These are phyloP conservation scores for Digitaria exilis DNA, from an alignment of 202 grass and related monocot genomes.

Conservation along the genomic window DNA sequence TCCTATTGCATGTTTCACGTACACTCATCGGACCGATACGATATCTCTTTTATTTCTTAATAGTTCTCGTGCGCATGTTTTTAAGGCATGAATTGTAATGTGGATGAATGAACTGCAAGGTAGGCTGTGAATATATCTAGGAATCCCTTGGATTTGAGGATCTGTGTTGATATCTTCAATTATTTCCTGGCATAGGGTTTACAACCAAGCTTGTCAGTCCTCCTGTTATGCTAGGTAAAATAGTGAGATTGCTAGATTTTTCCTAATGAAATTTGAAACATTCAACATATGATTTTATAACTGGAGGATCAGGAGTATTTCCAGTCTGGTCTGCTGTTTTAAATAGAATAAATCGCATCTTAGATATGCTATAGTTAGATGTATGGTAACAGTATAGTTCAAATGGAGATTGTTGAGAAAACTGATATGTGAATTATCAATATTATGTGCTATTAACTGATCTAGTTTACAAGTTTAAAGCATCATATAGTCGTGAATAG, in stretches of 20 bases:
- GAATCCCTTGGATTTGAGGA: not conserved
- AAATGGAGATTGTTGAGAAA: slow-evolving; percentile 8
- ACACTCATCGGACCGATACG: not conserved
- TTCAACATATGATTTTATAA: not conserved
- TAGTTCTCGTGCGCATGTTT: slow-evolving; percentile 25
- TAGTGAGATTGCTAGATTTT: slow-evolving; percentile 4
- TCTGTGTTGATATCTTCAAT: not conserved
- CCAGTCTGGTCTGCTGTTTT: slow-evolving; percentile 7
- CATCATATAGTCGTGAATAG: not conserved
- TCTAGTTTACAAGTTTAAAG: not conserved
- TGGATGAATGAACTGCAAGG: slow-evolving; percentile 13
- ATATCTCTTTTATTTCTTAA: not conserved
- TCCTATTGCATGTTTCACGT: not conserved
- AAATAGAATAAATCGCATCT: slow-evolving; percentile 5
- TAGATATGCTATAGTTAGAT: not conserved
- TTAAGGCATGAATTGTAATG: not conserved
- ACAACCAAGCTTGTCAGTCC: not conserved
- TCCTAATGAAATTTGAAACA: not conserved
- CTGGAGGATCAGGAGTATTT: not conserved
- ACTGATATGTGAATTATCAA: not conserved
- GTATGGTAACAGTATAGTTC: not conserved
- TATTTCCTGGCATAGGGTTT: not conserved
- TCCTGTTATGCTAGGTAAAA: slow-evolving; percentile 1
- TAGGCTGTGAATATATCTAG: slow-evolving; percentile 13
- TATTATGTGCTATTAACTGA: not conserved